A percentile compares a stretch with the other conserved stretches of the same genome.
Evolutionary conservation across 768 basidiomycete species (phyloP).

Genomic region (Cystobasidium tubakii): DNA sequence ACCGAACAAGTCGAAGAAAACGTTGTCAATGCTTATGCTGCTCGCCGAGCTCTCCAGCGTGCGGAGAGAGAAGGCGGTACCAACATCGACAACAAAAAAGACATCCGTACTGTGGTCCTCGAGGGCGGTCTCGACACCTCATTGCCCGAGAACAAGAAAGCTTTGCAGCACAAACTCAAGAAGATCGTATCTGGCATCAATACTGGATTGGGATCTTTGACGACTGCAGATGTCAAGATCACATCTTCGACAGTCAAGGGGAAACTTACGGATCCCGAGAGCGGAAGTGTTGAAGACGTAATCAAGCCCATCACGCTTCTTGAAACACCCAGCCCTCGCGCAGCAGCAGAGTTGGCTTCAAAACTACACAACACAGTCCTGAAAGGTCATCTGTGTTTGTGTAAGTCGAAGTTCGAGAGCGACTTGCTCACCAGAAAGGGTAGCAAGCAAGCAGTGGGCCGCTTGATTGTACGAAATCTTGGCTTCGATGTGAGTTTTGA

Average conservation of each 20-base stretch:
- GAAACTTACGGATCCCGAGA: background rate
- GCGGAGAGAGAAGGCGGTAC: background rate
- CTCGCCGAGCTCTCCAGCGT: slow-evolving; percentile 40
- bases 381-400: slow-evolving; percentile 80
- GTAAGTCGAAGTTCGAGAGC: slow-evolving; percentile 79
- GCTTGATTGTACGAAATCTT: slow-evolving; percentile 85
- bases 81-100: slow-evolving; percentile 27
- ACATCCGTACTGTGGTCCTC: slow-evolving; percentile 54
- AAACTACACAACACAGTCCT: slow-evolving; percentile 89
- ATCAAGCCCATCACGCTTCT: slow-evolving; percentile 52
- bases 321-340: slow-evolving; percentile 64
- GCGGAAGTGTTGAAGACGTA: background rate
- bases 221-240: slow-evolving; percentile 52
- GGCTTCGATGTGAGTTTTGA: slow-evolving; percentile 57
- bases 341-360: slow-evolving; percentile 64
- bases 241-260: slow-evolving; percentile 56
- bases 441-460: slow-evolving; percentile 51
- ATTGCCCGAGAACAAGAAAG: slow-evolving; percentile 46
- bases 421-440: slow-evolving; percentile 49
- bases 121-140: slow-evolving; percentile 51
- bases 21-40: slow-evolving; percentile 31
- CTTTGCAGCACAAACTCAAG: slow-evolving; percentile 60
- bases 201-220: slow-evolving; percentile 65
- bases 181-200: slow-evolving; percentile 68
- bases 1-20: slow-evolving; percentile 9